Conservation (phyloP, 331 rosid genomes). For the Malus hybrid region DNA sequence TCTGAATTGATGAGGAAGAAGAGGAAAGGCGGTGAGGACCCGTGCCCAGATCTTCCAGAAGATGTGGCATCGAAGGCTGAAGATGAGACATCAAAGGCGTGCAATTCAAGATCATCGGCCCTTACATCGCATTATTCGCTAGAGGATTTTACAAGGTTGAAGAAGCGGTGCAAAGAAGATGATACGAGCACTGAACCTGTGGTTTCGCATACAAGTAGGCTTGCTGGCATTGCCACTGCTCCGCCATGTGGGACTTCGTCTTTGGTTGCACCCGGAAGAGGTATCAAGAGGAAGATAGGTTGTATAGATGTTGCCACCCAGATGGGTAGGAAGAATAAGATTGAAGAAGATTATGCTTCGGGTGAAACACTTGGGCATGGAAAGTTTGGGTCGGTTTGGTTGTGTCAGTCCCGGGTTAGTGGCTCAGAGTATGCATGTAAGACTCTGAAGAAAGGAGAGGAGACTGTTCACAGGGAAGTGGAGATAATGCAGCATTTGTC, state of each 20-base stretch:
- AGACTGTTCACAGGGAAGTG: slow-evolving; percentile 93
- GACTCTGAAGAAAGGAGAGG: slow-evolving; percentile 87
- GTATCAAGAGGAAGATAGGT: slow-evolving; percentile 95
- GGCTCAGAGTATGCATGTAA: slow-evolving; percentile 86
- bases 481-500: slow-evolving; percentile 99
- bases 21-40: slow-evolving; percentile 86
- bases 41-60: slow-evolving; percentile 27
- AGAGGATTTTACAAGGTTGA: slow-evolving; percentile 77
- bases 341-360: slow-evolving; percentile 67
- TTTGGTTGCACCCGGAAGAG: slow-evolving; percentile 62
- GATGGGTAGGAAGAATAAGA: slow-evolving; percentile 88
- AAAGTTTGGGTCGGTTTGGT: slow-evolving; percentile 82
- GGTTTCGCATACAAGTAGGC: slow-evolving; percentile 56
- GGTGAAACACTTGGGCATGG: slow-evolving; percentile 84
- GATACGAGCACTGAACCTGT: slow-evolving; percentile 28
- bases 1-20: slow-evolving; percentile 81
- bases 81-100: slow-evolving; percentile 24
- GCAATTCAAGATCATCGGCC: slow-evolving; percentile 47
- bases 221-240: slow-evolving; percentile 92
- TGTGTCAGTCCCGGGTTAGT: slow-evolving; percentile 55
- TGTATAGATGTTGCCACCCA: slow-evolving; percentile 93
- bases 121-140: slow-evolving; percentile 66
- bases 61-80: slow-evolving; percentile 25
- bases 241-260: slow-evolving; percentile 88
- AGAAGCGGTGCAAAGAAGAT: slow-evolving; percentile 82